Evolutionary conservation across 768 basidiomycete species (phyloP).

Genomic region (Lyophyllum decastes): DNA sequence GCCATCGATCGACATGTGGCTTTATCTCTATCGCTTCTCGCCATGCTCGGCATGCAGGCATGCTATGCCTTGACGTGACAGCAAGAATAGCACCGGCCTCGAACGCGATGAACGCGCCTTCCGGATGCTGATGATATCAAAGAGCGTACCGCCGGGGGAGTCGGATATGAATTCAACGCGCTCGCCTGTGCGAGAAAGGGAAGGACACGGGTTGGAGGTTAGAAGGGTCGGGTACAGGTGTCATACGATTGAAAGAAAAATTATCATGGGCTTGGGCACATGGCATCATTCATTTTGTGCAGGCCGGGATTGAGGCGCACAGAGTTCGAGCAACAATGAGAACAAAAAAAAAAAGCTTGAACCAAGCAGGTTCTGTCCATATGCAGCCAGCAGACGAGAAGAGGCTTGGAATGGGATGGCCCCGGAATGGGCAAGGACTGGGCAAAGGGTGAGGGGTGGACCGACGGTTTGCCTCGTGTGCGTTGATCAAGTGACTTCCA

Average conservation of each 20-base stretch:
- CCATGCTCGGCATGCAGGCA: not conserved
- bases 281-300: conserved; percentile 2
- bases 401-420: conserved; percentile 21
- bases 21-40: not conserved
- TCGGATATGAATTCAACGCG: conserved; percentile 13
- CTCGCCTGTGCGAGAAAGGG: conserved; percentile 6
- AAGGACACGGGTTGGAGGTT: conserved; percentile 9
- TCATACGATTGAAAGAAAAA: not conserved
- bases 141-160: not conserved
- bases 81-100: not conserved
- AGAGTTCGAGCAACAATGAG: not conserved
- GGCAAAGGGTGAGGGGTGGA: conserved; percentile 34
- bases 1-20: conserved; percentile 11
- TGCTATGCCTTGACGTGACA: not conserved
- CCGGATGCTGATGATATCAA: not conserved
- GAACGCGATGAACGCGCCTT: not conserved
- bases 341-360: not conserved
- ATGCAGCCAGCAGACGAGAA: conserved; percentile 10
- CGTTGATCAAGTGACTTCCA: conserved; percentile 23
- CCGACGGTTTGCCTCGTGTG: conserved; percentile 32
- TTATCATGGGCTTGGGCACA: conserved; percentile 1
- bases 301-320: not conserved
- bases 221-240: conserved; percentile 8
- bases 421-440: conserved; percentile 11
- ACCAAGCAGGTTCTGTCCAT: not conserved